These are phyloP conservation scores for Psidium guajava DNA, from an alignment of 345 rosid genomes.

Conservation along the genomic window DNA sequence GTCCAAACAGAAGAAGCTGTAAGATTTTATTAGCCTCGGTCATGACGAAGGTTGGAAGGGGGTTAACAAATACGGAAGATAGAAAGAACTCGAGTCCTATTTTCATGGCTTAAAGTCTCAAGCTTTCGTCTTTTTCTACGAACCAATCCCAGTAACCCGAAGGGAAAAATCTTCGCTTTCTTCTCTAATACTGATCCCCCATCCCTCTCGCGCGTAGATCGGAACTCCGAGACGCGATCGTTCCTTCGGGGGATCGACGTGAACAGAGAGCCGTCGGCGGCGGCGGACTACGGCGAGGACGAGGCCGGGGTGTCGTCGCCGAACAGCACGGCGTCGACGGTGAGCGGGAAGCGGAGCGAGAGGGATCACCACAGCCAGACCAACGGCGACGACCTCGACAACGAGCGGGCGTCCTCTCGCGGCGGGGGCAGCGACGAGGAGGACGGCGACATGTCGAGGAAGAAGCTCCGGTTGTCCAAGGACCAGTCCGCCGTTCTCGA, in stretches of 20 bases:
- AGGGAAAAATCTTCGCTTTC: not conserved
- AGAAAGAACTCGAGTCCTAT: not conserved
- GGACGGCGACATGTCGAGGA: conserved; percentile 77
- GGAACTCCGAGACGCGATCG: conserved; percentile 47
- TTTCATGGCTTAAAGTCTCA: not conserved
- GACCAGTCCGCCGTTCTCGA: conserved; percentile 92
- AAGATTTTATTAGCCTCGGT: not conserved
- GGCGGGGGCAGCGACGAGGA: conserved; percentile 90
- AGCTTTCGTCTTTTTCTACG: not conserved
- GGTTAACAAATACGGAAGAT: not conserved
- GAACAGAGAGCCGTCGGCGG: conserved; percentile 66
- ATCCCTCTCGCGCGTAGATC: conserved; percentile 38
- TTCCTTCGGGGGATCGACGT: conserved; percentile 82
- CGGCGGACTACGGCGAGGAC: conserved; percentile 54
- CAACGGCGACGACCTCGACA: conserved; percentile 53
- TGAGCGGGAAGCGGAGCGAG: conserved; percentile 83
- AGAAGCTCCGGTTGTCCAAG: conserved; percentile 84
- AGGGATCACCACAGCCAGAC: conserved; percentile 30
- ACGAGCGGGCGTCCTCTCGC: conserved; percentile 54
- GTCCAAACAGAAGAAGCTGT: not conserved
- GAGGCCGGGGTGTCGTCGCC: conserved; percentile 86
- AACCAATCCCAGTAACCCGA: not conserved
- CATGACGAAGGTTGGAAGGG: not conserved
- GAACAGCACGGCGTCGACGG: conserved; percentile 77
- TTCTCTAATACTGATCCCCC: not conserved